Evolutionary conservation across 352 stramenopile genomes (phyloP).

Genomic region (Phytopythium montanum): DNA sequence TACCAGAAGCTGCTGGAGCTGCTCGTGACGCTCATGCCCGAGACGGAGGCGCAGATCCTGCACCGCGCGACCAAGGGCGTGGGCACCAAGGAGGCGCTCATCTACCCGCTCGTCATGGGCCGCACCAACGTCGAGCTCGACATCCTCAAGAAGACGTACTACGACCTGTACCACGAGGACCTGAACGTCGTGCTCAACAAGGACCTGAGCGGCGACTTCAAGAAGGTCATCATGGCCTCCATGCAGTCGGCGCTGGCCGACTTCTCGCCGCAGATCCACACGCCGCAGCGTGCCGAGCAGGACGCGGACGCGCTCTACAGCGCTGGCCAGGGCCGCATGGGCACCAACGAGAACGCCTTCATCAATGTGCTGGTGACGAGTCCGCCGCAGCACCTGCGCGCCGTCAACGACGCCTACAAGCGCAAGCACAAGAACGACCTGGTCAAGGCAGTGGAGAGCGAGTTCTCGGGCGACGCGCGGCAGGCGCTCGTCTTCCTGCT

Average conservation of each 20-base stretch:
- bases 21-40: constrained; percentile 47
- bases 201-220: constrained; percentile 68
- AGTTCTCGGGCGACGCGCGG: constrained; percentile 55
- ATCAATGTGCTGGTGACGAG: constrained; percentile 50
- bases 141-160: constrained; percentile 83
- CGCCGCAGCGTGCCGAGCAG: constrained; percentile 41
- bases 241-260: constrained; percentile 51
- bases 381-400: constrained; percentile 52
- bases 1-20: constrained; percentile 64
- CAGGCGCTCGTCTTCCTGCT: constrained; percentile 55
- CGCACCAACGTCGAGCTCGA: constrained; percentile 67
- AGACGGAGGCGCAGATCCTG: constrained; percentile 63
- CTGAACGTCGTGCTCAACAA: constrained; percentile 49
- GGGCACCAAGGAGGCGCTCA: constrained; percentile 67
- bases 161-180: constrained; percentile 55
- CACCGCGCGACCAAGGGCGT: constrained; percentile 60
- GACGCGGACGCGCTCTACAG: constrained; percentile 68
- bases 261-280: constrained; percentile 62
- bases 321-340: constrained; percentile 59
- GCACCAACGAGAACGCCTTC: constrained; percentile 65
- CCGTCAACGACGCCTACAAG: constrained; percentile 49
- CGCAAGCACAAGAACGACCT: constrained; percentile 68
- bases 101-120: constrained; percentile 63
- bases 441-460: constrained; percentile 60
- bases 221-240: constrained; percentile 66